Evolutionary conservation across 1,284 basidiomycete genomes (phyloP).

Genomic region (Cryptococcus sp.): DNA sequence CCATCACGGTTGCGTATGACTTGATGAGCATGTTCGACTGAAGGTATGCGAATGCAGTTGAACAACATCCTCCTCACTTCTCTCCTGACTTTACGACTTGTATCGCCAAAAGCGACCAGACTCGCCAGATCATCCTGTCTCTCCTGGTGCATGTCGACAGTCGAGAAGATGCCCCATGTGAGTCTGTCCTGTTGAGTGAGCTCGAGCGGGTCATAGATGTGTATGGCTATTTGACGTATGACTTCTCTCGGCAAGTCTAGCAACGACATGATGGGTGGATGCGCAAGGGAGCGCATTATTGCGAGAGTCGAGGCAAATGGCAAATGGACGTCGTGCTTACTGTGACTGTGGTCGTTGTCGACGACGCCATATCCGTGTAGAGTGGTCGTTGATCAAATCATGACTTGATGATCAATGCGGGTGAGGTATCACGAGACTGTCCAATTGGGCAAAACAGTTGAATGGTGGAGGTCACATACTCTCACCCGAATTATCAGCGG

Average conservation of each 20-base stretch:
- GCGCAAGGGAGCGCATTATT: too few relatives aligned
- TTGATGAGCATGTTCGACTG: constrained; percentile 27
- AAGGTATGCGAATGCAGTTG: constrained; percentile 39
- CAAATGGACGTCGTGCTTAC: too few relatives aligned
- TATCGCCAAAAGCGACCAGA: constrained; percentile 37
- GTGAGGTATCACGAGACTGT: not conserved
- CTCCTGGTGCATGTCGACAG: constrained; percentile 44
- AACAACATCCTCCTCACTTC: constrained; percentile 42
- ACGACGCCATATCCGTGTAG: too few relatives aligned
- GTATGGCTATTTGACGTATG: constrained; percentile 34
- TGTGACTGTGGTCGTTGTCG: too few relatives aligned
- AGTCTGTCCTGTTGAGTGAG: constrained; percentile 47
- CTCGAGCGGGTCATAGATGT: constrained; percentile 44
- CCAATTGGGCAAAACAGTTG: too few relatives aligned
- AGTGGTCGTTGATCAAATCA: too few relatives aligned
- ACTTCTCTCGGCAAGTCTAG: constrained; percentile 36
- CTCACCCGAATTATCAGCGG: too few relatives aligned
- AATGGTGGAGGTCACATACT: too few relatives aligned
- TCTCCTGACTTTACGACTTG: constrained; percentile 31
- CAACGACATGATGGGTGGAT: constrained; percentile 5
- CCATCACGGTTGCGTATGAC: constrained; percentile 29
- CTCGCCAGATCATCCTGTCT: constrained; percentile 35
- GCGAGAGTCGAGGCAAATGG: too few relatives aligned
- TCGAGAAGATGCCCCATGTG: constrained; percentile 47
- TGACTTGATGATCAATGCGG: not conserved